A percentile compares a stretch with the other conserved stretches of the same genome.
These are phyloP conservation scores for Picochlorum sp. DNA, from an alignment of 139 green algal genomes.

Conservation along the genomic window DNA sequence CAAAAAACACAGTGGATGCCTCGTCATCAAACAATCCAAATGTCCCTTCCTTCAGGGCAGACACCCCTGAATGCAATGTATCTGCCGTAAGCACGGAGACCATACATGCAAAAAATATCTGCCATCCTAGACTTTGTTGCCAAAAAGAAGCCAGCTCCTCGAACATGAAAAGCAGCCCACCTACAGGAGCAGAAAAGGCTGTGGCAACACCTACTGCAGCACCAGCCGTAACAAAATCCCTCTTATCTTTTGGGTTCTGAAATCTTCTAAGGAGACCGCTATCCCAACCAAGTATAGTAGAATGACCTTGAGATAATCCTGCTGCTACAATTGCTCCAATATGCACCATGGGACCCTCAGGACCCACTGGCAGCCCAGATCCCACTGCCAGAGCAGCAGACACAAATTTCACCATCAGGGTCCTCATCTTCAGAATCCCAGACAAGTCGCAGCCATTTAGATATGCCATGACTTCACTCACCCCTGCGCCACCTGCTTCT, in stretches of 20 bases:
- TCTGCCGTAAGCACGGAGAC: constrained; percentile 51
- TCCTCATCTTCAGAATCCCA: constrained; percentile 76
- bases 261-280: constrained; percentile 63
- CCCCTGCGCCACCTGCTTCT: constrained; percentile 49
- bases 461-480: constrained; percentile 82
- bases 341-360: constrained; percentile 84
- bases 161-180: constrained; percentile 80
- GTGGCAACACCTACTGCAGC: constrained; percentile 66
- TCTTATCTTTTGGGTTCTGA: constrained; percentile 80
- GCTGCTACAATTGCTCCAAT: constrained; percentile 52
- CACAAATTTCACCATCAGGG: constrained; percentile 71
- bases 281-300: constrained; percentile 61
- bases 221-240: constrained; percentile 82
- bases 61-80: constrained; percentile 43
- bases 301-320: constrained; percentile 68
- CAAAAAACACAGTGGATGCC: constrained; percentile 38
- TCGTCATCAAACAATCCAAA: constrained; percentile 59
- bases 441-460: constrained; percentile 72
- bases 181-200: constrained; percentile 71
- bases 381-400: constrained; percentile 58
- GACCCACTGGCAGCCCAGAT: constrained; percentile 67
- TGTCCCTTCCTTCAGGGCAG: constrained; percentile 30
- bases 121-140: constrained; percentile 68
- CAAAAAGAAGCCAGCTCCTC: constrained; percentile 80
- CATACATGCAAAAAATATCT: constrained; percentile 72